phyloP scores from a whole-genome alignment of 306 rosid genomes.

The Lagenaria siceraria region DNA sequence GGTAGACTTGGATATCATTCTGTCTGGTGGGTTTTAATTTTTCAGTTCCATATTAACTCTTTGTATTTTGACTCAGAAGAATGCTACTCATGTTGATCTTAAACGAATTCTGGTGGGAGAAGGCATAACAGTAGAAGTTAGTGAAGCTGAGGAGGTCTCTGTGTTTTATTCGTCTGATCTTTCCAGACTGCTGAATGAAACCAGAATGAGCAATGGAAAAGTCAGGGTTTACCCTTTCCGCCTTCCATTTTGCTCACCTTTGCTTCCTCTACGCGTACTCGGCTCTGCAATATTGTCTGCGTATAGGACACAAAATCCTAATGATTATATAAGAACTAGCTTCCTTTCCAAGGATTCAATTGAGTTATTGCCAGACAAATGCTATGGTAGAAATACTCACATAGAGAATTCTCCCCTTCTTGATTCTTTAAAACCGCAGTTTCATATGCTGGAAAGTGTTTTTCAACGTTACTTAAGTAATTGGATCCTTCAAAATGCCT shows the following conservation, averaged over 20 bases:
- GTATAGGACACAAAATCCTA: slow-evolving; percentile 47
- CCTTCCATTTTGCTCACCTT: slow-evolving; percentile 47
- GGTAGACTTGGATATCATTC: slow-evolving; percentile 9
- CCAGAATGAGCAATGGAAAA: slow-evolving; percentile 18
- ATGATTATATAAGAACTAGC: slow-evolving; percentile 24
- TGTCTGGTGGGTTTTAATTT: neutral
- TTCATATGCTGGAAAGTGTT: slow-evolving; percentile 39
- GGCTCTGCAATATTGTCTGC: slow-evolving; percentile 63
- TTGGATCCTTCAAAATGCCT: slow-evolving; percentile 28
- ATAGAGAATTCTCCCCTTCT: slow-evolving; percentile 33
- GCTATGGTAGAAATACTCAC: slow-evolving; percentile 28
- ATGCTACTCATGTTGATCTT: slow-evolving; percentile 48
- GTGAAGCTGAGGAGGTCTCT: slow-evolving; percentile 53
- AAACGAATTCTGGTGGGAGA: slow-evolving; percentile 66
- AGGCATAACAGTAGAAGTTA: slow-evolving; percentile 72
- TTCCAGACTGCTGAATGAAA: slow-evolving; percentile 30
- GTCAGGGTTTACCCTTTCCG: slow-evolving; percentile 31
- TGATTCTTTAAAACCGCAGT: slow-evolving; percentile 42
- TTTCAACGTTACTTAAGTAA: slow-evolving; percentile 38
- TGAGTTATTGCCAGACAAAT: slow-evolving; percentile 77
- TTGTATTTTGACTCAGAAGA: slow-evolving; percentile 36
- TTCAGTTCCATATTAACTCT: neutral
- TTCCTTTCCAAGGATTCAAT: slow-evolving; percentile 41
- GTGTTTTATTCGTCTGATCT: slow-evolving; percentile 40
- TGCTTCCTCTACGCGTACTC: slow-evolving; percentile 45